Percentiles rank a stretch among this genome's conserved stretches.
Conservation (phyloP, 2,329 filamentous ascomycete genomes). For the Neonectria hederae region DNA sequence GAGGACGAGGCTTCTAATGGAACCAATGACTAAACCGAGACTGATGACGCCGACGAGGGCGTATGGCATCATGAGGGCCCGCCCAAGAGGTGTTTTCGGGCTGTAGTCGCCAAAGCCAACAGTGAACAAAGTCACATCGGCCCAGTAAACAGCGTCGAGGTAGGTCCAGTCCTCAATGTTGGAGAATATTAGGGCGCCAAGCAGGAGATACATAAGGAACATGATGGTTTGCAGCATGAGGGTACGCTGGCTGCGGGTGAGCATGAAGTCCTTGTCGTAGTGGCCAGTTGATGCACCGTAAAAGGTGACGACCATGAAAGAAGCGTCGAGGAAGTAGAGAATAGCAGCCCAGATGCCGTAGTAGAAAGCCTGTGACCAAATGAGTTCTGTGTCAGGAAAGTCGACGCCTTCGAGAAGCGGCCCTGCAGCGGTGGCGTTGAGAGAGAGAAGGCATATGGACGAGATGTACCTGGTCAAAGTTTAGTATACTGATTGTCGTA, state of each 20-base stretch:
- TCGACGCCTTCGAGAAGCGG: slow-evolving; percentile 53
- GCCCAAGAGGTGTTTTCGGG: slow-evolving; percentile 62
- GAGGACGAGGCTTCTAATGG: slow-evolving; percentile 73
- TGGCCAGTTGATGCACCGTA: slow-evolving; percentile 74
- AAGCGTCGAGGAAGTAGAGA: slow-evolving; percentile 81
- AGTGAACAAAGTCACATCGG: slow-evolving; percentile 75
- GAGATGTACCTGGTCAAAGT: slow-evolving; percentile 60
- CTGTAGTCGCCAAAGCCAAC: slow-evolving; percentile 69
- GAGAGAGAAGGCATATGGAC: slow-evolving; percentile 71
- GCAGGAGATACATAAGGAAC: slow-evolving; percentile 81
- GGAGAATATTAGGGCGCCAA: slow-evolving; percentile 81
- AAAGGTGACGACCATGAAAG: slow-evolving; percentile 82
- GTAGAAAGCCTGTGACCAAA: slow-evolving; percentile 85
- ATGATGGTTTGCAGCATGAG: slow-evolving; percentile 91
- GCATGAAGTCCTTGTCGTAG: slow-evolving; percentile 80
- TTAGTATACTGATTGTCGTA: not conserved
- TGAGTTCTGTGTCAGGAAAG: slow-evolving; percentile 59
- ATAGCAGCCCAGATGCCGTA: slow-evolving; percentile 83
- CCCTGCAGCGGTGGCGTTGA: slow-evolving; percentile 72
- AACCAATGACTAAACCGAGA: slow-evolving; percentile 83
- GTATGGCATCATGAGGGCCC: slow-evolving; percentile 83
- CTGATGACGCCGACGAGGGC: slow-evolving; percentile 85
- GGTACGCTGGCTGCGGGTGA: slow-evolving; percentile 84
- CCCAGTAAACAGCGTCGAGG: slow-evolving; percentile 82
- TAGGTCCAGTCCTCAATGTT: slow-evolving; percentile 78